Evolutionary conservation across 176 grass and related monocot species (phyloP).

Genomic region (Puccinellia tenuiflora): DNA sequence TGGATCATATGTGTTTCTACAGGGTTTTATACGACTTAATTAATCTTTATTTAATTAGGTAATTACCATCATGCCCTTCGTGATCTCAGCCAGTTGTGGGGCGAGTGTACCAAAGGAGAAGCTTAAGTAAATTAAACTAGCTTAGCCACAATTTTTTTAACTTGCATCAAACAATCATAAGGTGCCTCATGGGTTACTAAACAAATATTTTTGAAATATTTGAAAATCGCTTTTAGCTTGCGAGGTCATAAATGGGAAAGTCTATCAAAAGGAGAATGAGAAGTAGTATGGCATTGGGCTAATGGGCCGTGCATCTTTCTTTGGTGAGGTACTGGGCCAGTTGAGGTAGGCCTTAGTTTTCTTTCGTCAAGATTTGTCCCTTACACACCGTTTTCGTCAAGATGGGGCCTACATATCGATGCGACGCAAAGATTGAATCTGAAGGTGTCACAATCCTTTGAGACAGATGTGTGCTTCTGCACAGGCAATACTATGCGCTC

Average conservation of each 20-base stretch:
- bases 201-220: not conserved
- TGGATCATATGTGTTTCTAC: too few species aligned
- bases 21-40: too few species aligned
- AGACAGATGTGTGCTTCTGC: not conserved
- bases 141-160: too few species aligned
- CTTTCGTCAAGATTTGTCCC: not conserved
- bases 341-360: not conserved
- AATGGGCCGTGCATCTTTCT: not conserved
- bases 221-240: not conserved
- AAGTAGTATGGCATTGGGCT: not conserved
- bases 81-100: too few species aligned
- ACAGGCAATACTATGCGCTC: not conserved
- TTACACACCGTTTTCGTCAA: not conserved
- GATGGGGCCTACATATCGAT: not conserved
- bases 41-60: too few species aligned
- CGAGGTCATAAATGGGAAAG: not conserved
- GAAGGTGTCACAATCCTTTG: slow-evolving; percentile 10
- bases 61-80: too few species aligned
- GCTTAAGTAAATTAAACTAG: too few species aligned
- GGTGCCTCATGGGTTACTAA: not conserved
- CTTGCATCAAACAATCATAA: not conserved
- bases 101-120: too few species aligned
- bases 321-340: not conserved
- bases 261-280: not conserved
- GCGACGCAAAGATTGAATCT: slow-evolving; percentile 15